Evolutionary conservation across 2,329 filamentous ascomycete species (phyloP).

Genomic region (Amylocarpus encephaloides): DNA sequence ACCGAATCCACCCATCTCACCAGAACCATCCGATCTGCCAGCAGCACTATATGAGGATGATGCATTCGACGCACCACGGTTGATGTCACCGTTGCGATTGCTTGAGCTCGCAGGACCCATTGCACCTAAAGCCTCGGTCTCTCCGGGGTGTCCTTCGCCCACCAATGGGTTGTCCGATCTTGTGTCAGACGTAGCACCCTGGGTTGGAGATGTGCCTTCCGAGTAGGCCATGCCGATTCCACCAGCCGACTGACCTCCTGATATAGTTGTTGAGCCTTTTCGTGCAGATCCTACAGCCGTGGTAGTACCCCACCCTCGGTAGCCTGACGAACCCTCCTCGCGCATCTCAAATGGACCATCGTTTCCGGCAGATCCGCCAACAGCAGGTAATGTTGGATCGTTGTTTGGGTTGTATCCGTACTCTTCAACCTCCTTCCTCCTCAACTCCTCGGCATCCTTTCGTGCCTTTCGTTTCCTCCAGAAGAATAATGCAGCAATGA

Average conservation of each 20-base stretch:
- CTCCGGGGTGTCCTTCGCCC: conserved; percentile 46
- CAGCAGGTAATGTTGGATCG: conserved; percentile 69
- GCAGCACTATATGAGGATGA: conserved; percentile 91
- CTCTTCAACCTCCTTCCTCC: conserved; percentile 93
- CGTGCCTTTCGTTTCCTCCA: conserved; percentile 86
- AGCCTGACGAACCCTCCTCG: conserved; percentile 71
- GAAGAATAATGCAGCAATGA: conserved; percentile 70
- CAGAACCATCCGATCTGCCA: conserved; percentile 64
- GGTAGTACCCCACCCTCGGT: conserved; percentile 91
- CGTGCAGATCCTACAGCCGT: conserved; percentile 63
- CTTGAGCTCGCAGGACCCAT: conserved; percentile 67
- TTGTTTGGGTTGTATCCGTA: conserved; percentile 98
- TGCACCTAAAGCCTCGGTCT: conserved; percentile 76
- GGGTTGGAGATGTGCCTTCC: conserved; percentile 64
- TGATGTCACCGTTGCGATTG: conserved; percentile 64
- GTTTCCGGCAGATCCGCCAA: conserved; percentile 34
- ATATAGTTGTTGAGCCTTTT: conserved; percentile 85
- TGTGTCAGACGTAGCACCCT: conserved; percentile 59
- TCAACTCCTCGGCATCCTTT: conserved; percentile 78
- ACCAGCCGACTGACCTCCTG: conserved; percentile 53
- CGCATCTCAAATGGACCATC: conserved; percentile 66
- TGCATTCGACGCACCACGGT: conserved; percentile 86
- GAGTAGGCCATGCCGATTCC: conserved; percentile 62
- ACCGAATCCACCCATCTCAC: conserved; percentile 42
- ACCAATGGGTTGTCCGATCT: conserved; percentile 63